A percentile compares a stretch with the other conserved stretches of the same genome.
Evolutionary conservation across 2,329 filamentous ascomycete species (phyloP).

Genomic region (Exophiala bonariae): DNA sequence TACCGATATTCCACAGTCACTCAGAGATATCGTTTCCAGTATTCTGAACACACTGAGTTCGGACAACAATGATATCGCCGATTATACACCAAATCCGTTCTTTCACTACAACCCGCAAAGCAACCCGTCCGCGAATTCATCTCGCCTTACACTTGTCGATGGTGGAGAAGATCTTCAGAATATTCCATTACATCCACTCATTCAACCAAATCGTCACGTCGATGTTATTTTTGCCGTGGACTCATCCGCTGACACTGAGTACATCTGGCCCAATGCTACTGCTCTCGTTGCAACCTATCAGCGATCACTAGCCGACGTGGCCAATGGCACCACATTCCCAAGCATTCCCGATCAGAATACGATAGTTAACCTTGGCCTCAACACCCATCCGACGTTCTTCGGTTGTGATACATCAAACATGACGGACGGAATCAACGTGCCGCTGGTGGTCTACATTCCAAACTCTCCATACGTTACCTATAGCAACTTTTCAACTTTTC

Average conservation of each 20-base stretch:
- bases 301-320: constrained; percentile 59
- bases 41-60: constrained; percentile 59
- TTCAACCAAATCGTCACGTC: constrained; percentile 69
- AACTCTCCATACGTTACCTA: constrained; percentile 76
- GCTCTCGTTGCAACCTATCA: constrained; percentile 72
- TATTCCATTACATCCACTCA: constrained; percentile 74
- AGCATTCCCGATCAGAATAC: constrained; percentile 72
- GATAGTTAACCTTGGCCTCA: constrained; percentile 74
- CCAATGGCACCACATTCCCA: constrained; percentile 71
- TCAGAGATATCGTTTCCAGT: constrained; percentile 42
- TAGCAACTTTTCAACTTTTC: constrained; percentile 66
- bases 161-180: constrained; percentile 78
- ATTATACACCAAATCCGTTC: constrained; percentile 76
- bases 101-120: constrained; percentile 60
- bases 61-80: constrained; percentile 69
- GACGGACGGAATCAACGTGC: constrained; percentile 53
- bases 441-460: constrained; percentile 83
- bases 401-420: constrained; percentile 70
- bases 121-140: constrained; percentile 56
- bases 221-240: constrained; percentile 83
- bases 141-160: constrained; percentile 70
- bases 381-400: constrained; percentile 75
- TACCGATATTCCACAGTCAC: constrained; percentile 49
- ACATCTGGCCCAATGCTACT: constrained; percentile 75
- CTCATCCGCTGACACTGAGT: constrained; percentile 69